Conservation (phyloP, 2,329 filamentous ascomycete genomes). For the Aspergillus pseudoglaucus region DNA sequence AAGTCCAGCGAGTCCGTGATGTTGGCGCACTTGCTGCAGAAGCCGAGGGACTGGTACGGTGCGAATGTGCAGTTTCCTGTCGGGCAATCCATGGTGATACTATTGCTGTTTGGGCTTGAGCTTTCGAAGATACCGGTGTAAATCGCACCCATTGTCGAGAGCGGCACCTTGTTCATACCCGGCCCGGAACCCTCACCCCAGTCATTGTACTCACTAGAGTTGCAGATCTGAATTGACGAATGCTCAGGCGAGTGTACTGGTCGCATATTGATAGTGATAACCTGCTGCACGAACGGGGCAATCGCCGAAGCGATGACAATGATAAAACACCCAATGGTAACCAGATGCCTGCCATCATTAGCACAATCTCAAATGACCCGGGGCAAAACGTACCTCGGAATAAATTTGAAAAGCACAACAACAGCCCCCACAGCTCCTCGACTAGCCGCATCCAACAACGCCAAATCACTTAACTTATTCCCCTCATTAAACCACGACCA, state of each 20-base stretch:
- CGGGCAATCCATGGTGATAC: slow-evolving; percentile 18
- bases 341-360: slow-evolving; percentile 15
- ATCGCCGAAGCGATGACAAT: slow-evolving; percentile 21
- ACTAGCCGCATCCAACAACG: slow-evolving; percentile 27
- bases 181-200: slow-evolving; percentile 14
- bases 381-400: slow-evolving; percentile 16
- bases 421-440: slow-evolving; percentile 24
- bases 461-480: slow-evolving; percentile 24
- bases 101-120: slow-evolving; percentile 10
- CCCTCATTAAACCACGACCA: slow-evolving; percentile 28
- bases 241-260: slow-evolving; percentile 8
- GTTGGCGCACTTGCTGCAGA: slow-evolving; percentile 20
- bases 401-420: slow-evolving; percentile 18
- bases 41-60: slow-evolving; percentile 23
- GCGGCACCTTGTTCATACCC: slow-evolving; percentile 16
- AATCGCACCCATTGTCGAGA: slow-evolving; percentile 21
- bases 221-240: slow-evolving; percentile 16
- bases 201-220: slow-evolving; percentile 14
- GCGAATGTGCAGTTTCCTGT: slow-evolving; percentile 29
- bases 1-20: slow-evolving; percentile 11
- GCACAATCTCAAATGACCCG: background rate
- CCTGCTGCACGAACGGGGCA: slow-evolving; percentile 27
- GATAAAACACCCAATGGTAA: slow-evolving; percentile 22
- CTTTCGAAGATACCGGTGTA: slow-evolving; percentile 25
- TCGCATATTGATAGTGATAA: slow-evolving; percentile 16